Evolutionary conservation across 2,329 filamentous ascomycete genomes (phyloP), one percentile per base, ranked within the genome.

Genomic region (Monosporascus sp.): DNA sequence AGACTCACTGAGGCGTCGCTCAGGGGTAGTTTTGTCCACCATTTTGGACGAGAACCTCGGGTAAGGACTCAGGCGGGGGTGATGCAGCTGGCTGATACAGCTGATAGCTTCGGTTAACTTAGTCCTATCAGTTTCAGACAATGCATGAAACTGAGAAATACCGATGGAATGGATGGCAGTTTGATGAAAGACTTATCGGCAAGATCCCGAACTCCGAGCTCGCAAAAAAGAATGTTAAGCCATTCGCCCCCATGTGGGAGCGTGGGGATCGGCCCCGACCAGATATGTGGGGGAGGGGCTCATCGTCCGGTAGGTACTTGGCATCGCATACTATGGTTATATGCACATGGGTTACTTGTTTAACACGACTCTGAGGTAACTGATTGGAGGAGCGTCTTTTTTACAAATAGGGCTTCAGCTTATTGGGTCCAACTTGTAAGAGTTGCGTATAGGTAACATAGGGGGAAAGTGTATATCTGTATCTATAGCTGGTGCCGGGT

Each of bases 1-100:
- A 36, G 24, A 64, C 65, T 59, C 49, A 67, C 65, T 52, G 43
- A 66, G 54, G 26, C 59, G 60, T 56, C 58, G 58, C 36, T 58
- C 44, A 7, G 62, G 61, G 20, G 51, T 46, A 34, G 54, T 51
- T 53, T 62, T 60, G 52, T 49, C 55, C 34, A 57, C 37, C 54
- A 61, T 61, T 3, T 52, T 57, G 16, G 51, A 57, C 7, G 48
- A 60, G 38, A 53, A 56, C 51, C 56, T 63, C 50, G 45, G 54
- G 16, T 54, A 24, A 22, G 24, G 19, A 45, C 44, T 34, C 19
- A 49, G n/a, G 36, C 20, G 24, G 19, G 19, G 5, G 17, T 8
- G 22, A 31, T 20, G 24, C 19, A 34, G 22, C 6, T 31, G 24
- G 40, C 37, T 19, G 31, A 41, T 26, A 41, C 17, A 50, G 7